A percentile compares a stretch with the other conserved stretches of the same genome.
phyloP scores from a whole-genome alignment of 2,329 filamentous ascomycete genomes.

The Aspergillus ochraceus region DNA sequence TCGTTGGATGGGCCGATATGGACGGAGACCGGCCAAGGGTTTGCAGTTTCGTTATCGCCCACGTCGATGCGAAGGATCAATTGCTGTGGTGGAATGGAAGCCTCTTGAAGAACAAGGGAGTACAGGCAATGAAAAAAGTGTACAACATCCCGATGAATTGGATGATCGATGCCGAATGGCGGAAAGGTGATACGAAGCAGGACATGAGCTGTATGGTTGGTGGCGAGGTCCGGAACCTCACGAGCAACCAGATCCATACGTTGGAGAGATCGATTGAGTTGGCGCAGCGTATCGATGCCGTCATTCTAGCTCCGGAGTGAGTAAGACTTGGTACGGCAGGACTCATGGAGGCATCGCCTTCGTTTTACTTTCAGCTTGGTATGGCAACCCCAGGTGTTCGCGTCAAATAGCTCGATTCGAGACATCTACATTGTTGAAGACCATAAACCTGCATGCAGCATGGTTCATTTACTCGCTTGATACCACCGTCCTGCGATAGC shows the following conservation, averaged over 20 bases:
- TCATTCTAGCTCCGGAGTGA: not conserved
- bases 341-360: not conserved
- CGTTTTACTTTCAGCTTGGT: not conserved
- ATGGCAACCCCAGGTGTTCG: too few relatives aligned
- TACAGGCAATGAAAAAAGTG: not conserved
- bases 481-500: too few relatives aligned
- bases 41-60: slow-evolving; percentile 12
- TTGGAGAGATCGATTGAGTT: slow-evolving; percentile 3
- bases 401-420: too few relatives aligned
- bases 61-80: slow-evolving; percentile 8
- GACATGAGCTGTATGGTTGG: slow-evolving; percentile 10
- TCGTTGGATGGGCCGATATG: slow-evolving; percentile 8
- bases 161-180: slow-evolving; percentile 14
- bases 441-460: not conserved
- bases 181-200: slow-evolving; percentile 7
- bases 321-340: not conserved
- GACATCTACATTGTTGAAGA: not conserved
- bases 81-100: slow-evolving; percentile 14
- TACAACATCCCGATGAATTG: slow-evolving; percentile 2
- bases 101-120: slow-evolving; percentile 9
- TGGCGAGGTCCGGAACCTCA: not conserved
- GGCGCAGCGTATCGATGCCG: not conserved
- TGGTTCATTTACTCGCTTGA: too few relatives aligned
- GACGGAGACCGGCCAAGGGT: not conserved
- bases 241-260: not conserved